These are phyloP conservation scores for Hypholoma sublateritium DNA, from an alignment of 768 basidiomycete genomes.

Conservation along the genomic window DNA sequence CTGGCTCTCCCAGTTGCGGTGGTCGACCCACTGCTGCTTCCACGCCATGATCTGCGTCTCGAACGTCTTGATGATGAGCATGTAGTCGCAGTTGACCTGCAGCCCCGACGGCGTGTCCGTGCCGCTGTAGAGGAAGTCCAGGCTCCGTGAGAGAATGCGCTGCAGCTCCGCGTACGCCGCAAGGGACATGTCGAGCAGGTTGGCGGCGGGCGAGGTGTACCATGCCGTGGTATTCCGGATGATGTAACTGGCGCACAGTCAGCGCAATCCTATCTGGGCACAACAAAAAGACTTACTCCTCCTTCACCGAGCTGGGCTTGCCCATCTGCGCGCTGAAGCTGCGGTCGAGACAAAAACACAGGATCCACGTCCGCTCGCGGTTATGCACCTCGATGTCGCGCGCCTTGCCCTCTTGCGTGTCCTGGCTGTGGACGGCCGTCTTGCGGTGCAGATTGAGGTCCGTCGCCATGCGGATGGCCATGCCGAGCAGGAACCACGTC, in stretches of 20 bases:
- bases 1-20: conserved; percentile 25
- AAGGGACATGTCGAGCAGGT: conserved; percentile 64
- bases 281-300: conserved; percentile 67
- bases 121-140: conserved; percentile 89
- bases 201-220: conserved; percentile 65
- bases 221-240: conserved; percentile 81
- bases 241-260: conserved; percentile 57
- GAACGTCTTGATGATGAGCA: conserved; percentile 80
- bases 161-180: conserved; percentile 85
- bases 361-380: conserved; percentile 91
- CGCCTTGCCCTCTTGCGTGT: conserved; percentile 77
- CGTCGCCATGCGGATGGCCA: conserved; percentile 90
- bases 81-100: conserved; percentile 81
- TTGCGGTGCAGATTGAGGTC: conserved; percentile 96
- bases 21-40: conserved; percentile 55
- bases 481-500: conserved; percentile 88
- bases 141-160: conserved; percentile 82
- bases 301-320: conserved; percentile 89
- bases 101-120: conserved; percentile 80
- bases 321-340: conserved; percentile 96
- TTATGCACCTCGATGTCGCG: conserved; percentile 88
- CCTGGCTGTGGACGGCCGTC: conserved; percentile 55
- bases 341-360: conserved; percentile 84
- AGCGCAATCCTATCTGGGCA: neutral
- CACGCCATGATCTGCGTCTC: conserved; percentile 70